Conservation (phyloP, 2,329 filamentous ascomycete genomes). For the Curvularia sp. region DNA sequence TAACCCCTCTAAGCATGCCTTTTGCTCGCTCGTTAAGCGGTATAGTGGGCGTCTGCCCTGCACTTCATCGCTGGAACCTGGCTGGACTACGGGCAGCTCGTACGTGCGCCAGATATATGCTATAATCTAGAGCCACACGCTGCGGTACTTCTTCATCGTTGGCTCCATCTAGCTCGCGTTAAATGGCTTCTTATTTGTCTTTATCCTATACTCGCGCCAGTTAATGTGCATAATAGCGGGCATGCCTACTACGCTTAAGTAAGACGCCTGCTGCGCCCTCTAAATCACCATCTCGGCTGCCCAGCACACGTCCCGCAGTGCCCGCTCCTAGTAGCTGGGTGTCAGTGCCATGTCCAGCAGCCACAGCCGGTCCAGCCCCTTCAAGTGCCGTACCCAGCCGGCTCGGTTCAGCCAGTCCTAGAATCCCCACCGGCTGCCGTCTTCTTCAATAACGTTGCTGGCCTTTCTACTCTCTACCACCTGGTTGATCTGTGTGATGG, state of each 20-base stretch:
- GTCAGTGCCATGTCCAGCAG: conserved; percentile 4
- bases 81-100: background rate
- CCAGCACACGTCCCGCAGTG: conserved; percentile 10
- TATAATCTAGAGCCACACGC: conserved; percentile 12
- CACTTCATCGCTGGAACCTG: background rate
- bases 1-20: conserved; percentile 2
- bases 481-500: background rate
- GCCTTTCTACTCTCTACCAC: background rate
- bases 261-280: conserved; percentile 12
- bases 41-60: conserved; percentile 7
- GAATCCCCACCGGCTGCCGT: background rate
- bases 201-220: conserved; percentile 2
- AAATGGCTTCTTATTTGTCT: background rate
- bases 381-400: background rate
- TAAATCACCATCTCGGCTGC: conserved; percentile 10
- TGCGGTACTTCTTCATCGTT: conserved; percentile 15
- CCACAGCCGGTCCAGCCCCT: conserved; percentile 9
- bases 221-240: conserved; percentile 15
- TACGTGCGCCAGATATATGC: conserved; percentile 15
- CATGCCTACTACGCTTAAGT: conserved; percentile 4
- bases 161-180: background rate
- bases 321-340: conserved; percentile 4
- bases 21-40: conserved; percentile 4
- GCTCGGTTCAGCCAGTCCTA: background rate
- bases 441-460: background rate